These are phyloP conservation scores for Blumeria hordei DNA, from an alignment of 2,329 filamentous ascomycete species.

Conservation along the genomic window DNA sequence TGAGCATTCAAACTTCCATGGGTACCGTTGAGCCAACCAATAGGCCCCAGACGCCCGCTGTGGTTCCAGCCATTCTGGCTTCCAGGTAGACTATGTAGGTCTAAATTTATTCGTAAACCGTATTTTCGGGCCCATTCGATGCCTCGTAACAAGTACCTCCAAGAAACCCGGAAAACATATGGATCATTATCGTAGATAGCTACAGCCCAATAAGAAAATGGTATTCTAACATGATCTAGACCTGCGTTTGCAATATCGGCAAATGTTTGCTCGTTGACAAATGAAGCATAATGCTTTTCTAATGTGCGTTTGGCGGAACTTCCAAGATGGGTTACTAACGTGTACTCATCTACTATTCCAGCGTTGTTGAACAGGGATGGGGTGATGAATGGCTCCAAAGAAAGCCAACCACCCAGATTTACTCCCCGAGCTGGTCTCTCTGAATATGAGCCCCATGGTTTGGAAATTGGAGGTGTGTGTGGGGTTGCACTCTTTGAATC, in stretches of 20 bases:
- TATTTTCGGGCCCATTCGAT: conserved; percentile 90
- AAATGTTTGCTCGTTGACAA: conserved; percentile 68
- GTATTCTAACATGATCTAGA: conserved; percentile 90
- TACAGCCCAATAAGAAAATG: conserved; percentile 87
- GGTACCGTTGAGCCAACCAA: conserved; percentile 75
- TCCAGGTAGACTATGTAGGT: conserved; percentile 75
- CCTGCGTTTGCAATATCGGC: conserved; percentile 64
- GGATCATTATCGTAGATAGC: conserved; percentile 64
- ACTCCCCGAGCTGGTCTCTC: conserved; percentile 64
- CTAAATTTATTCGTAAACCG: conserved; percentile 76
- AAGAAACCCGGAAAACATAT: conserved; percentile 65
- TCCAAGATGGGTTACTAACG: conserved; percentile 47
- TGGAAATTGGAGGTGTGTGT: conserved; percentile 52
- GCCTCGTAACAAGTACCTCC: conserved; percentile 75
- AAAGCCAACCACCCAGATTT: conserved; percentile 85
- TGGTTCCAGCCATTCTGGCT: conserved; percentile 98
- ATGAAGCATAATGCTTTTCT: conserved; percentile 80
- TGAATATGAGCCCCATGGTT: conserved; percentile 53
- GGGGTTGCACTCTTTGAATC: conserved; percentile 57
- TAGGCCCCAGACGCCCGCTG: conserved; percentile 55
- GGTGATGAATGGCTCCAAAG: conserved; percentile 81
- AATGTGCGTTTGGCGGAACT: conserved; percentile 37
- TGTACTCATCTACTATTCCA: conserved; percentile 50
- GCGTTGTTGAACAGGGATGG: conserved; percentile 64
- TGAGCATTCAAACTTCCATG: conserved; percentile 56